phyloP scores from a whole-genome alignment of 768 basidiomycete species.

The Thelephora aurantiotincta region DNA sequence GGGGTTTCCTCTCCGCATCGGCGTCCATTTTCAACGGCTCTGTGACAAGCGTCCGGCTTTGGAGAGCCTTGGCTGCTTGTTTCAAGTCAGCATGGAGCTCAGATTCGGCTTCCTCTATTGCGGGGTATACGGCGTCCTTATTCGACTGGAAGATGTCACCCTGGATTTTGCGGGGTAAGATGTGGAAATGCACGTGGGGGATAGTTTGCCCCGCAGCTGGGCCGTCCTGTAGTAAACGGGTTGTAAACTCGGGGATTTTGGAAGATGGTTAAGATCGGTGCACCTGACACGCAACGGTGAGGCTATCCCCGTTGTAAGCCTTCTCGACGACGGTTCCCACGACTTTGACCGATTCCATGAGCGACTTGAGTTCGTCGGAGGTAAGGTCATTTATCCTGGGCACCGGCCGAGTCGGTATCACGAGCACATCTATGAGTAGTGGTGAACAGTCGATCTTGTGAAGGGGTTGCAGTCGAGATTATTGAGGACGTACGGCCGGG shows the following conservation, averaged over 20 bases:
- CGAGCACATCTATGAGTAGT: slow-evolving; percentile 33
- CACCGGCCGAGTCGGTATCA: slow-evolving; percentile 35
- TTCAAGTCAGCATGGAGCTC: slow-evolving; percentile 28
- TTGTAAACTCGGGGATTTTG: not conserved
- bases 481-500: slow-evolving; percentile 66
- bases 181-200: slow-evolving; percentile 95
- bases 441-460: slow-evolving; percentile 17
- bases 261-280: slow-evolving; percentile 2
- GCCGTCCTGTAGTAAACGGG: slow-evolving; percentile 49
- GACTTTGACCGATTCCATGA: slow-evolving; percentile 67
- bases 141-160: slow-evolving; percentile 49
- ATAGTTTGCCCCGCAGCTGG: slow-evolving; percentile 72
- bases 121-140: slow-evolving; percentile 72
- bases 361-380: slow-evolving; percentile 51
- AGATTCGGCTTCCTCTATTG: slow-evolving; percentile 52
- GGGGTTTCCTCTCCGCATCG: slow-evolving; percentile 29
- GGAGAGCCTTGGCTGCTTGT: not conserved
- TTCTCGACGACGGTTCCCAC: slow-evolving; percentile 73
- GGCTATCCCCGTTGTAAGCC: slow-evolving; percentile 67
- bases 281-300: slow-evolving; percentile 89
- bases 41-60: not conserved
- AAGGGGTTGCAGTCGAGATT: slow-evolving; percentile 5
- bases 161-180: slow-evolving; percentile 65
- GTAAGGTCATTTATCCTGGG: slow-evolving; percentile 34
- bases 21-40: slow-evolving; percentile 24